Percentiles rank a stretch among this genome's conserved stretches.
Evolutionary conservation across 768 basidiomycete species (phyloP).

Genomic region (Suillus clintonianus): DNA sequence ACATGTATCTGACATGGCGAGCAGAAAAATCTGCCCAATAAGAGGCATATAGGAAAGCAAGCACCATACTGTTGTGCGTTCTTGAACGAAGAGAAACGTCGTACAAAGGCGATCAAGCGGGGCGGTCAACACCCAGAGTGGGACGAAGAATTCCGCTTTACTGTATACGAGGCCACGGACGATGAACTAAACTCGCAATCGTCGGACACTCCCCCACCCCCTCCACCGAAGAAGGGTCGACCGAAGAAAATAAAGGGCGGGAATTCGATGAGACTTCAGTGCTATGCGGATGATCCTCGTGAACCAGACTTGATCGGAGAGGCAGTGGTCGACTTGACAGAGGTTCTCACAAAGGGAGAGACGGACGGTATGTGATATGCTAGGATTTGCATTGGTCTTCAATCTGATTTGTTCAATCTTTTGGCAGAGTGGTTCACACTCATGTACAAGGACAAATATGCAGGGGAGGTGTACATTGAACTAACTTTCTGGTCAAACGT

Average conservation of each 20-base stretch:
- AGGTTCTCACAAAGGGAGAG: conserved; percentile 92
- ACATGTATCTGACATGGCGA: conserved; percentile 20
- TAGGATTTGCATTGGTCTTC: neutral
- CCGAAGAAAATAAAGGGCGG: conserved; percentile 66
- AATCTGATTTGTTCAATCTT: conserved; percentile 15
- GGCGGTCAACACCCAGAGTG: conserved; percentile 99
- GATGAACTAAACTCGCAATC: conserved; percentile 45
- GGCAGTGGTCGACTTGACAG: conserved; percentile 80
- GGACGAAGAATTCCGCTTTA: conserved; percentile 97
- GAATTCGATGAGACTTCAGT: conserved; percentile 74
- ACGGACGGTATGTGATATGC: conserved; percentile 93
- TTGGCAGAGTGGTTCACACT: conserved; percentile 90
- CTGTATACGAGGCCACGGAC: conserved; percentile 75
- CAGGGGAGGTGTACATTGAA: conserved; percentile 94
- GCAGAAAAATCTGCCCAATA: conserved; percentile 88
- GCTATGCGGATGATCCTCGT: conserved; percentile 92
- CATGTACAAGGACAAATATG: conserved; percentile 87
- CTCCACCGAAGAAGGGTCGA: conserved; percentile 58
- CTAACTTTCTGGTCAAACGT: conserved; percentile 97
- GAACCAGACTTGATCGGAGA: conserved; percentile 98
- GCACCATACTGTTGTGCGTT: conserved; percentile 90
- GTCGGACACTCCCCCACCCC: conserved; percentile 60
- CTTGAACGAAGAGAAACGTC: conserved; percentile 79
- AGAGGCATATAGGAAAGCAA: conserved; percentile 93
- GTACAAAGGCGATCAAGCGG: conserved; percentile 92